Conservation (phyloP, 1,284 basidiomycete genomes). For the Ustilago xerochloae region DNA sequence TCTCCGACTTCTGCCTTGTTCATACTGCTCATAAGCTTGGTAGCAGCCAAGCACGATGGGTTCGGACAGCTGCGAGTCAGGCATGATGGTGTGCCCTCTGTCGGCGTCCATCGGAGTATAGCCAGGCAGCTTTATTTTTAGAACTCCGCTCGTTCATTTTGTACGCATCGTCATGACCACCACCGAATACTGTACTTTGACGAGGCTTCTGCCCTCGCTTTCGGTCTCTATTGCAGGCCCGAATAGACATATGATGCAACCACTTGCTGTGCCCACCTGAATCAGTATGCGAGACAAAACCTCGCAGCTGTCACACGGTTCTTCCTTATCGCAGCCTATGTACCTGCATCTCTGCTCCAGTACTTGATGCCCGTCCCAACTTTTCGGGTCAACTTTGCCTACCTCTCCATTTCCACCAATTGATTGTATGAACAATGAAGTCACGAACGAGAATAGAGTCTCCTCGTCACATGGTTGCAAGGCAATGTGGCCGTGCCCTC, state of each 20-base stretch:
- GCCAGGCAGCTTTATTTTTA: background rate
- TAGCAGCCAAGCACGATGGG: no score
- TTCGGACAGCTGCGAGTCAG: background rate
- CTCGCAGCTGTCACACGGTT: background rate
- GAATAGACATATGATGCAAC: background rate
- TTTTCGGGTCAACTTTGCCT: background rate
- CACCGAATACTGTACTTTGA: background rate
- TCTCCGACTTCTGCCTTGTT: no score
- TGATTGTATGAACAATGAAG: background rate
- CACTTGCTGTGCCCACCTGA: background rate
- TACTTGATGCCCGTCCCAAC: background rate
- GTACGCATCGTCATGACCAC: no score
- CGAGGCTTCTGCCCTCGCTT: background rate
- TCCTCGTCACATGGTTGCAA: background rate
- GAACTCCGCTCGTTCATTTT: background rate
- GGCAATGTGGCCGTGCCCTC: background rate
- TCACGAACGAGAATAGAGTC: slow-evolving; percentile 2
- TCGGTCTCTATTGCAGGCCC: background rate
- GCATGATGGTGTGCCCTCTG: background rate
- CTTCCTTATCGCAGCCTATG: background rate
- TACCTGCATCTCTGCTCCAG: slow-evolving; percentile 1
- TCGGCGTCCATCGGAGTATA: background rate
- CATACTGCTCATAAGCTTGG: no score
- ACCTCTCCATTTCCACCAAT: background rate
- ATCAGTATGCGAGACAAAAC: background rate